Evolutionary conservation across 768 basidiomycete genomes (phyloP), one percentile per base, ranked within the genome.

Genomic region (Tulasnella sp.): DNA sequence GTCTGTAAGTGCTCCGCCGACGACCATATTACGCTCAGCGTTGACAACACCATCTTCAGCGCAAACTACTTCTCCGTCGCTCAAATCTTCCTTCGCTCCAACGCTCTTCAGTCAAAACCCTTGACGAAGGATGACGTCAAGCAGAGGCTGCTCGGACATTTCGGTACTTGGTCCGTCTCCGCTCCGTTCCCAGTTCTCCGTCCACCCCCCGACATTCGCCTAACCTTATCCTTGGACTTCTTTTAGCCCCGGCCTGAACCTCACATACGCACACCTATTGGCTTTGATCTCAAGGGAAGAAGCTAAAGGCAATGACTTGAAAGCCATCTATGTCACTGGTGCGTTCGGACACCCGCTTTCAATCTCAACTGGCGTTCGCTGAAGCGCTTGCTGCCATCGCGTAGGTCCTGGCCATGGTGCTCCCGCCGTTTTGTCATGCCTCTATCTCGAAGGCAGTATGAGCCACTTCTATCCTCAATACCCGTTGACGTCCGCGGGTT

Each of bases 11-110:
- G 18, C 46, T 37, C 20, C 22, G 40, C 46, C 73, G 12, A 20
- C 20, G 28, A 78, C 60, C 41, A 37, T 24, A 84, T 84, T n/a
- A 31, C 84, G 85, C 82, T 85, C 80, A 81, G 84, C 82, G 84
- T 76, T 77, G 84, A 82, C n/a, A 64, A 2, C 34, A 14, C 24
- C 31, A 2, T 34, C 80, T 18, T 14, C 24, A 76, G 74, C n/a
- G 75, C 80, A 44, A 77, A 80, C 76, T 85, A 85, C 78, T 77
- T 83, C 79, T 83, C 78, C 37, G 64, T 79, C 91, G 94, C 94
- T 1, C 95, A 94, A 93, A 96, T 96, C 82, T 97, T 95, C 87
- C 87, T 97, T 80, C 91, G 90, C 81, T 87, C 89, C 82, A 93
- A 96, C 82, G 89, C 91, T 16, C 88, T 95, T 2, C 86, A 96